These are phyloP conservation scores for Penicillium silybi DNA, from an alignment of 495 filamentous ascomycete species.

Conservation along the genomic window DNA sequence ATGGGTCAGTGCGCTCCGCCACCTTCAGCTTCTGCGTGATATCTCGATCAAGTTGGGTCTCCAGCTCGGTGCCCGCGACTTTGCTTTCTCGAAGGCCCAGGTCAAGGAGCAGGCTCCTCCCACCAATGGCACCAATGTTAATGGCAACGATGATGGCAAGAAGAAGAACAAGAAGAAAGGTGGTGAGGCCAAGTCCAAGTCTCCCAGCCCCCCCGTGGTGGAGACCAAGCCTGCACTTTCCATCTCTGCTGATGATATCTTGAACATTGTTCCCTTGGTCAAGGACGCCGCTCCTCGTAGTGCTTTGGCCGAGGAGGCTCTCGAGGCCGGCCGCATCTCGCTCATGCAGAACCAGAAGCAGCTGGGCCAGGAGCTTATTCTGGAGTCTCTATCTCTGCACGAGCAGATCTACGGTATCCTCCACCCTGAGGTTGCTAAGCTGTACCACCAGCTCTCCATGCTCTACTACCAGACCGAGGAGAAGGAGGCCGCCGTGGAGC, in stretches of 20 bases:
- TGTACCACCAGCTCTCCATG: constrained; percentile 92
- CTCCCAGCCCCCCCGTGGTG: constrained; percentile 44
- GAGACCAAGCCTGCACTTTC: constrained; percentile 42
- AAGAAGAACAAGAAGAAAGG: constrained; percentile 74
- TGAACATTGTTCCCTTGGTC: constrained; percentile 87
- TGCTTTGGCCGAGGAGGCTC: constrained; percentile 86
- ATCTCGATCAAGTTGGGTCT: constrained; percentile 85
- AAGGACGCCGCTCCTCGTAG: constrained; percentile 91
- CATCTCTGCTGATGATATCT: constrained; percentile 79
- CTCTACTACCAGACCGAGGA: constrained; percentile 94
- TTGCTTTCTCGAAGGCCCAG: constrained; percentile 58
- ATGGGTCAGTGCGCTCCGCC: constrained; percentile 63
- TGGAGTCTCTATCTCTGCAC: constrained; percentile 92
- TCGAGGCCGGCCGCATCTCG: constrained; percentile 92
- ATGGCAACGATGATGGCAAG: constrained; percentile 45
- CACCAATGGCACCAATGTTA: constrained; percentile 40
- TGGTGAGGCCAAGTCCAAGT: constrained; percentile 50
- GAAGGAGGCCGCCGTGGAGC: constrained; percentile 89
- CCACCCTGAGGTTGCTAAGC: constrained; percentile 92
- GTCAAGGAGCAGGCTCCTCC: constrained; percentile 35
- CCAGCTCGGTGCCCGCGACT: constrained; percentile 80
- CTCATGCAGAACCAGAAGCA: constrained; percentile 93
- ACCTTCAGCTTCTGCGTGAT: constrained; percentile 84
- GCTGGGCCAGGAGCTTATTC: constrained; percentile 88
- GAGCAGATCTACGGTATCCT: constrained; percentile 99